A percentile compares a stretch with the other conserved stretches of the same genome.
These are phyloP conservation scores for Cucurbita moschata DNA, from an alignment of 306 rosid species.

Conservation along the genomic window DNA sequence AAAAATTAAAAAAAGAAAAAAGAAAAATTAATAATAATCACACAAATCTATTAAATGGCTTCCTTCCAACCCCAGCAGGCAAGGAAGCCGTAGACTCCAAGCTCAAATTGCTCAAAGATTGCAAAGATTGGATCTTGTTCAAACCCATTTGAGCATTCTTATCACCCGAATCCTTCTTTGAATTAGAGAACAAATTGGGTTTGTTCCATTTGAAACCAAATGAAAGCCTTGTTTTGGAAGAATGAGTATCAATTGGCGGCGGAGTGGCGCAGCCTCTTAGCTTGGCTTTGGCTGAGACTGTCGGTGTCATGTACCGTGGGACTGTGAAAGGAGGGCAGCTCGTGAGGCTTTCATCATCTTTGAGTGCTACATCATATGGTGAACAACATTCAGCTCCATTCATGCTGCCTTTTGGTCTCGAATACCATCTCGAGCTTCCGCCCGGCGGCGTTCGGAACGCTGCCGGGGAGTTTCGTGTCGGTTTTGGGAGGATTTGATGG, in stretches of 20 bases:
- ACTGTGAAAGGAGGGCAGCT: conserved; percentile 95
- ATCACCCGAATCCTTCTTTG: conserved; percentile 20
- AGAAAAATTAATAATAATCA: conserved; percentile 30
- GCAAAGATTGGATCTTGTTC: conserved; percentile 48
- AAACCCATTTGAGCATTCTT: conserved; percentile 26
- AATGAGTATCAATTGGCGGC: conserved; percentile 15
- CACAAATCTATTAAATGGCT: conserved; percentile 97
- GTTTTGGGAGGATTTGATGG: conserved; percentile 27
- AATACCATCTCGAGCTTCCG: conserved; percentile 11
- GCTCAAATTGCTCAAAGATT: conserved; percentile 49
- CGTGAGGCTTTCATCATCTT: conserved; percentile 73
- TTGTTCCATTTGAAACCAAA: conserved; percentile 81
- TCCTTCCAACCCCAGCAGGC: conserved; percentile 74
- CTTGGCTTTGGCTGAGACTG: conserved; percentile 71
- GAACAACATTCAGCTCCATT: conserved; percentile 24
- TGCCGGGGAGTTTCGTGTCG: conserved; percentile 36
- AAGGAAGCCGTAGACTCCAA: conserved; percentile 78
- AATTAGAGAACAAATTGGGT: conserved; percentile 34
- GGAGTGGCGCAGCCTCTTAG: conserved; percentile 30
- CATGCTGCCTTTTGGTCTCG: conserved; percentile 25
- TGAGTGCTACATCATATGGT: conserved; percentile 44
- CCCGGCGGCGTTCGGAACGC: neutral
- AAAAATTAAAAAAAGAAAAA: neutral
- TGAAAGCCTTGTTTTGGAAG: conserved; percentile 63
- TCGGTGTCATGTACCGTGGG: conserved; percentile 81